Evolutionary conservation across 1,284 basidiomycete species (phyloP).

Genomic region (Cystobasidium sp.): DNA sequence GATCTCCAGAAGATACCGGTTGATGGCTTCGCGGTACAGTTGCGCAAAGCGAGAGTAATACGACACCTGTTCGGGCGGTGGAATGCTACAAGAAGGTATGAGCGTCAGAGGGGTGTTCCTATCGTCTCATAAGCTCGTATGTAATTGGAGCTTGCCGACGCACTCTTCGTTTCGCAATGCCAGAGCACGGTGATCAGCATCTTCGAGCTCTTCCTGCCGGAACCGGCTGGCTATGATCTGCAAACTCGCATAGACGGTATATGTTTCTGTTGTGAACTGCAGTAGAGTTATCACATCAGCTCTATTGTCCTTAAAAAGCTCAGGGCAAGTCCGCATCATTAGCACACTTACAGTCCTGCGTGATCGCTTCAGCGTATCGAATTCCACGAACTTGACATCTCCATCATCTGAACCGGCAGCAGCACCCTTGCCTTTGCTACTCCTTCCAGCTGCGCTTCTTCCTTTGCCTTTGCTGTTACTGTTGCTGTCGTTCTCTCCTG

Average conservation of each 20-base stretch:
- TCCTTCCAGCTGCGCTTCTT: slow-evolving; percentile 1
- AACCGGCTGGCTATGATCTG: slow-evolving; percentile 44
- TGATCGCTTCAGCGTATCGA: slow-evolving; percentile 24
- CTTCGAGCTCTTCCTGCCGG: slow-evolving; percentile 26
- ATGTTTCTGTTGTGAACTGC: slow-evolving; percentile 47
- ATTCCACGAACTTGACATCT: slow-evolving; percentile 43
- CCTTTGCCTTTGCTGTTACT: slow-evolving; percentile 24
- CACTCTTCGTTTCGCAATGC: slow-evolving; percentile 29
- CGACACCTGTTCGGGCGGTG: slow-evolving; percentile 24
- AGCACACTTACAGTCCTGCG: slow-evolving; percentile 23
- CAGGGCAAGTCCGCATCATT: not conserved
- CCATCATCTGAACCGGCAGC: not conserved
- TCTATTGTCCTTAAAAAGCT: not conserved
- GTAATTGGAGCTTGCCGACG: not conserved
- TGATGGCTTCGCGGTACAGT: slow-evolving; percentile 35
- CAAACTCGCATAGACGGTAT: slow-evolving; percentile 49
- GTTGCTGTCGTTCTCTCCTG: slow-evolving; percentile 1
- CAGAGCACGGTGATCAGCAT: slow-evolving; percentile 32
- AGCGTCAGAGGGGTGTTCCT: too few species aligned
- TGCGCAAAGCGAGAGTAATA: slow-evolving; percentile 42
- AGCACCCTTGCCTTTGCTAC: slow-evolving; percentile 1
- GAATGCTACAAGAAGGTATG: slow-evolving; percentile 8
- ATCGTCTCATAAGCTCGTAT: not conserved
- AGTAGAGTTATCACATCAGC: not conserved
- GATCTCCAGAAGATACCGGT: slow-evolving; percentile 30